A percentile compares a stretch with the other conserved stretches of the same genome.
These are phyloP conservation scores for Pythium plurisporium DNA, from an alignment of 352 stramenopile genomes.

Conservation along the genomic window DNA sequence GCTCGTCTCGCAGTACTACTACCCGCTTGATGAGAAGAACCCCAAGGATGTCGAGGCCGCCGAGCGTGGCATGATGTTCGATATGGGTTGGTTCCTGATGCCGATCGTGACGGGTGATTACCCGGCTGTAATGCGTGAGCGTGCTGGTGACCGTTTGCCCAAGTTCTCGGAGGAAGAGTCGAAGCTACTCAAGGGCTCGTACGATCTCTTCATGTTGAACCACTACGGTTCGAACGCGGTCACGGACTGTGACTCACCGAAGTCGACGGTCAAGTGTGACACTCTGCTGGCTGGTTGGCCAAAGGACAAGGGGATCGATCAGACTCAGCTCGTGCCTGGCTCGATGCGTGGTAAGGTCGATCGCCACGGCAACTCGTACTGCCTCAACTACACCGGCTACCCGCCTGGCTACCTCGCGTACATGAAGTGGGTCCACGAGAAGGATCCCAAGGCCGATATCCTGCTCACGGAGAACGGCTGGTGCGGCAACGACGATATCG, in stretches of 20 bases:
- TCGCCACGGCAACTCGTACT: constrained; percentile 33
- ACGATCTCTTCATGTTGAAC: constrained; percentile 95
- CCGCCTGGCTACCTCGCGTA: constrained; percentile 45
- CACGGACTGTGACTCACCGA: constrained; percentile 25
- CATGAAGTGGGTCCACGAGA: constrained; percentile 50
- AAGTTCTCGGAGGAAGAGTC: constrained; percentile 79
- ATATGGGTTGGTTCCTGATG: constrained; percentile 90
- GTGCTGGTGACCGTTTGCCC: constrained; percentile 73
- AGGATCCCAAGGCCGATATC: constrained; percentile 38
- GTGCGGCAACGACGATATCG: constrained; percentile 56
- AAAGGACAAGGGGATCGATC: constrained; percentile 49
- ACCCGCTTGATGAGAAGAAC: constrained; percentile 66
- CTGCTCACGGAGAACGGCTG: constrained; percentile 66
- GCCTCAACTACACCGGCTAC: constrained; percentile 44
- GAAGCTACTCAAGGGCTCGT: constrained; percentile 71
- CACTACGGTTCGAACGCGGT: constrained; percentile 68
- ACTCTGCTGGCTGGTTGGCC: constrained; percentile 35
- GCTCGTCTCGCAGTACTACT: constrained; percentile 74
- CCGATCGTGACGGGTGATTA: constrained; percentile 91
- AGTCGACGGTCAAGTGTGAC: constrained; percentile 45
- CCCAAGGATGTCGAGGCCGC: constrained; percentile 51
- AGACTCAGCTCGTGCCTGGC: constrained; percentile 41
- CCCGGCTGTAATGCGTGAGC: constrained; percentile 85
- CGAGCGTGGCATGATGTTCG: constrained; percentile 84
- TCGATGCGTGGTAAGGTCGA: constrained; percentile 50